A percentile compares a stretch with the other conserved stretches of the same genome.
Conservation (phyloP, 148 eudicot genomes). For the Selenicereus undatus region DNA sequence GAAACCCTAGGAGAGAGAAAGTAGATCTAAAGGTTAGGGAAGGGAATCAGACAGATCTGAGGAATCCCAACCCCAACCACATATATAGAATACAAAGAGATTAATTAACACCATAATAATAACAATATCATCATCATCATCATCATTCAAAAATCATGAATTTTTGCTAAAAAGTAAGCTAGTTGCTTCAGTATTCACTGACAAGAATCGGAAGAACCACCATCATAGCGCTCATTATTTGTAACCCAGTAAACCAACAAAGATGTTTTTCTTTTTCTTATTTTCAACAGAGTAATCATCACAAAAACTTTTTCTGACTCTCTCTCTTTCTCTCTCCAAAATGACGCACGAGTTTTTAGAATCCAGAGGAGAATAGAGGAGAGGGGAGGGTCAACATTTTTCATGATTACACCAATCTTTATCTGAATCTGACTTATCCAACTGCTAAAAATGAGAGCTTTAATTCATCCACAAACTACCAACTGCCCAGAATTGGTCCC, state of each 20-base stretch:
- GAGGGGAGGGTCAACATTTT: slow-evolving; percentile 22
- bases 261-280: neutral
- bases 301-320: slow-evolving; percentile 19
- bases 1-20: slow-evolving; percentile 29
- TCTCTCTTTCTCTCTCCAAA: neutral
- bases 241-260: neutral
- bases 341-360: neutral
- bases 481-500: neutral
- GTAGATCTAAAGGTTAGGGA: neutral
- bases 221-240: slow-evolving; percentile 17
- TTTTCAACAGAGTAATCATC: slow-evolving; percentile 27
- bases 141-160: neutral
- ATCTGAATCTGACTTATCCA: slow-evolving; percentile 43
- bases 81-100: no score
- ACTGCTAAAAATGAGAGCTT: neutral
- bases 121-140: slow-evolving; percentile 1
- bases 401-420: slow-evolving; percentile 73
- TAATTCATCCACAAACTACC: neutral
- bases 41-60: slow-evolving; percentile 13
- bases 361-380: neutral
- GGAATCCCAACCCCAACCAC: slow-evolving; percentile 9
- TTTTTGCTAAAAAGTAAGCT: neutral
- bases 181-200: slow-evolving; percentile 1
- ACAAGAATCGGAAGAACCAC: slow-evolving; percentile 2
- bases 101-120: no score